Evolutionary conservation across 2,329 filamentous ascomycete species (phyloP).

Genomic region (Xylaria sp.): DNA sequence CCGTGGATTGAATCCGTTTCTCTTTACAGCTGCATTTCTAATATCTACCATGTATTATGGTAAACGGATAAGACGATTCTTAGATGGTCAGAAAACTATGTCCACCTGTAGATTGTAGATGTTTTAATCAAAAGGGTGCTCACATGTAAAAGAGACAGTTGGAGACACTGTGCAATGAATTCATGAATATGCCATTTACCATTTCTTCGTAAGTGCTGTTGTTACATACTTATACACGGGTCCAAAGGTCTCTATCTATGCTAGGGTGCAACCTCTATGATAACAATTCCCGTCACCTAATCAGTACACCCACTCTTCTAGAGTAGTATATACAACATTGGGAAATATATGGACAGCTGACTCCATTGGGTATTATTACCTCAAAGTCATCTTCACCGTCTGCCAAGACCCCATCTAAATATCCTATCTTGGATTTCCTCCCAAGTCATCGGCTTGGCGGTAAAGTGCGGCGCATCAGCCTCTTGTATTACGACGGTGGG

Average conservation of each 20-base stretch:
- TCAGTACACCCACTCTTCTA: conserved; percentile 24
- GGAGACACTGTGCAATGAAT: background rate
- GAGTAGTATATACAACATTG: conserved; percentile 22
- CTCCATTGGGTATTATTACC: conserved; percentile 15
- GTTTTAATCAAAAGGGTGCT: background rate
- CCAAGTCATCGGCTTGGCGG: conserved; percentile 78
- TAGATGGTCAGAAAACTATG: background rate
- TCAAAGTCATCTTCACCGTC: conserved; percentile 50
- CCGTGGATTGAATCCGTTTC: background rate
- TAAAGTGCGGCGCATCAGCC: conserved; percentile 78
- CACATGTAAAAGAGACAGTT: background rate
- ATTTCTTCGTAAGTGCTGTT: conserved; percentile 37
- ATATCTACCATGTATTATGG: background rate
- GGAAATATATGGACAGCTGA: conserved; percentile 11
- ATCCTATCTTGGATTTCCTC: conserved; percentile 90
- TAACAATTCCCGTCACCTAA: background rate
- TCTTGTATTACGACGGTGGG: conserved; percentile 97
- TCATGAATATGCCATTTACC: conserved; percentile 23
- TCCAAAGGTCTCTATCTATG: conserved; percentile 11
- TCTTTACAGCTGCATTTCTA: background rate
- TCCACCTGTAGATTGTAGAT: background rate
- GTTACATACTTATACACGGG: conserved; percentile 37
- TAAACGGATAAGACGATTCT: background rate
- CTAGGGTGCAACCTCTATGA: conserved; percentile 13
- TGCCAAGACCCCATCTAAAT: conserved; percentile 83